These are phyloP conservation scores for Colletotrichum somersetense DNA, from an alignment of 2,329 filamentous ascomycete genomes.

Conservation along the genomic window DNA sequence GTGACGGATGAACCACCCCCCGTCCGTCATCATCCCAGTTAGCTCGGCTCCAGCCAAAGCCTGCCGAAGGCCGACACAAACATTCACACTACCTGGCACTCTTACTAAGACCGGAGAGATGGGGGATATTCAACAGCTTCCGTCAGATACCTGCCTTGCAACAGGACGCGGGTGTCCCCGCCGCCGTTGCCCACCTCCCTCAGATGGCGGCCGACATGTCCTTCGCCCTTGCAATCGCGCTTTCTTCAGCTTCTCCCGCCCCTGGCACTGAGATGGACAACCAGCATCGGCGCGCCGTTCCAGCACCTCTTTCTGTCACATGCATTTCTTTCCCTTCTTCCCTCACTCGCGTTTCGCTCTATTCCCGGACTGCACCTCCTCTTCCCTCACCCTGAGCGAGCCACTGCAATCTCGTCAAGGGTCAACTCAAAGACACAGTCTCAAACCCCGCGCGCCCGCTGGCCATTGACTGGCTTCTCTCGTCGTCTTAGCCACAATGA, in stretches of 20 bases:
- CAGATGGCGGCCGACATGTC: constrained; percentile 17
- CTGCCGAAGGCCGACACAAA: constrained; percentile 24
- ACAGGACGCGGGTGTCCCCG: constrained; percentile 17
- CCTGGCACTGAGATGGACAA: background rate
- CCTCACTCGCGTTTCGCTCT: constrained; percentile 21
- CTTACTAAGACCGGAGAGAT: constrained; percentile 4
- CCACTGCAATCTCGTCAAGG: constrained; percentile 23
- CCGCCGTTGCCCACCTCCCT: constrained; percentile 23
- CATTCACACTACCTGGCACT: background rate
- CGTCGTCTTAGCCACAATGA: constrained; percentile 10
- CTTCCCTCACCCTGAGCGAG: constrained; percentile 12
- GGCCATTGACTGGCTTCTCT: constrained; percentile 6
- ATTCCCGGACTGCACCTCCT: constrained; percentile 21
- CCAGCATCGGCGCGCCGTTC: constrained; percentile 7
- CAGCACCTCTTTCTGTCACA: constrained; percentile 30
- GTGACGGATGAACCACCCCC: constrained; percentile 30
- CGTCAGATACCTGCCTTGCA: constrained; percentile 17
- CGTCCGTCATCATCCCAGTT: constrained; percentile 38
- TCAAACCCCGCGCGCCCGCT: constrained; percentile 25
- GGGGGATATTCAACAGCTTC: constrained; percentile 16
- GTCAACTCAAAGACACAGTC: constrained; percentile 27
- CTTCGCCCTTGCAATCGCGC: constrained; percentile 13
- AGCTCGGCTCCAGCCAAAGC: constrained; percentile 36
- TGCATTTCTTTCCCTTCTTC: constrained; percentile 30
- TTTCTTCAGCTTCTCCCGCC: constrained; percentile 15